These are phyloP conservation scores for Teratosphaeria zuluensis DNA, from an alignment of 2,329 filamentous ascomycete species.

Conservation along the genomic window DNA sequence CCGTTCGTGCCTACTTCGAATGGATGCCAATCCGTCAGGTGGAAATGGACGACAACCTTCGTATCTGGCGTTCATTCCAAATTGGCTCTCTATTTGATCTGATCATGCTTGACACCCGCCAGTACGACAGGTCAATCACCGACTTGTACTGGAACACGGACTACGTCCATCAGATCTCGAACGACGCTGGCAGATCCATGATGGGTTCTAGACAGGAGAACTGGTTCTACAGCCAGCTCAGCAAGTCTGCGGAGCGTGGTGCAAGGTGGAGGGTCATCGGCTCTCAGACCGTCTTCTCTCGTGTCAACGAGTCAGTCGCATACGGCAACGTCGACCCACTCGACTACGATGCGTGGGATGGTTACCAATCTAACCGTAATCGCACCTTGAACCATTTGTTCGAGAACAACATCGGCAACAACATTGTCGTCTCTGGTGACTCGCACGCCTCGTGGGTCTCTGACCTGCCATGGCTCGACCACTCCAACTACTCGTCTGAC, in stretches of 20 bases:
- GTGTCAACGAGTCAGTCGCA: conserved; percentile 40
- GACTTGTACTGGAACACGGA: conserved; percentile 22
- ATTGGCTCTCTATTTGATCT: conserved; percentile 58
- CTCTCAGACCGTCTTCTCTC: conserved; percentile 60
- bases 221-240: conserved; percentile 54
- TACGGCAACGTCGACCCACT: conserved; percentile 35
- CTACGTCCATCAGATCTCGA: conserved; percentile 43
- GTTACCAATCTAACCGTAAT: conserved; percentile 62
- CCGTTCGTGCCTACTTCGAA: conserved; percentile 60
- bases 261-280: conserved; percentile 63
- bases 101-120: conserved; percentile 58
- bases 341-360: conserved; percentile 54
- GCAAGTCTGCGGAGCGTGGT: conserved; percentile 45
- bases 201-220: conserved; percentile 66
- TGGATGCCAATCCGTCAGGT: conserved; percentile 50
- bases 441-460: conserved; percentile 53
- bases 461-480: conserved; percentile 37
- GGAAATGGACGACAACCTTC: conserved; percentile 59
- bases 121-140: conserved; percentile 60
- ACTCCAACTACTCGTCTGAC: conserved; percentile 27
- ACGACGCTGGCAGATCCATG: conserved; percentile 57
- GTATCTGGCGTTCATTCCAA: conserved; percentile 58
- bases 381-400: conserved; percentile 58
- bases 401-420: conserved; percentile 60
- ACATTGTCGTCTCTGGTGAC: conserved; percentile 63